Conservation (phyloP, 345 rosid species). For the Schrenkiella parvula region DNA sequence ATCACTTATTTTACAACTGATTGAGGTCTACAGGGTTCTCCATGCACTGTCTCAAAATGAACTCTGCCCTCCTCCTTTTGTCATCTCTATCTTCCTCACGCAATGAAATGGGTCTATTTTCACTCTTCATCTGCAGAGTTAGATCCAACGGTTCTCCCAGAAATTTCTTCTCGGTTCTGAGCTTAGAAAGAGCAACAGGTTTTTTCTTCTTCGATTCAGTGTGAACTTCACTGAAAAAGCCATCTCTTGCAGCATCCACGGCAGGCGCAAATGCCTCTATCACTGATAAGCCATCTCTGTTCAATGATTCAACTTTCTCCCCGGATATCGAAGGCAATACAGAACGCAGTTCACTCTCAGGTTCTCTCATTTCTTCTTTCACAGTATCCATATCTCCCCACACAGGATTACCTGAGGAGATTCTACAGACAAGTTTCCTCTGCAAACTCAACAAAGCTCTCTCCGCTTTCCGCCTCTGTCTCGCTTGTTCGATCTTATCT, state of each 20-base stretch:
- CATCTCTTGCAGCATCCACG: slow-evolving; percentile 60
- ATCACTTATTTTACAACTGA: slow-evolving; percentile 49
- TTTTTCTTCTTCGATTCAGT: slow-evolving; percentile 46
- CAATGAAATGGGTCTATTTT: slow-evolving; percentile 35
- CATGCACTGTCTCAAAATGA: slow-evolving; percentile 73
- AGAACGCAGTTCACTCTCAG: slow-evolving; percentile 34
- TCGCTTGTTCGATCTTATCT: slow-evolving; percentile 86
- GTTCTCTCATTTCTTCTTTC: slow-evolving; percentile 28
- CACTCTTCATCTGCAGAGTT: slow-evolving; percentile 51
- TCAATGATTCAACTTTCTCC: slow-evolving; percentile 44
- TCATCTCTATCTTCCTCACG: slow-evolving; percentile 93
- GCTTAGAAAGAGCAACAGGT: slow-evolving; percentile 48
- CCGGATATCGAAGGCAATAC: slow-evolving; percentile 42
- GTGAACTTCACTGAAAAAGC: slow-evolving; percentile 38
- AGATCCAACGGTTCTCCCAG: slow-evolving; percentile 59
- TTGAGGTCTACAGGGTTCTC: slow-evolving; percentile 89
- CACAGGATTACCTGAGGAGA: slow-evolving; percentile 41
- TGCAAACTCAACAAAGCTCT: slow-evolving; percentile 86
- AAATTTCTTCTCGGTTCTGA: slow-evolving; percentile 64
- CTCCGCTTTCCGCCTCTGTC: slow-evolving; percentile 87
- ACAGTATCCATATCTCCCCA: slow-evolving; percentile 31
- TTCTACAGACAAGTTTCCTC: slow-evolving; percentile 61
- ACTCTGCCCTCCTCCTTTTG: slow-evolving; percentile 92
- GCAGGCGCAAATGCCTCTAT: slow-evolving; percentile 82
- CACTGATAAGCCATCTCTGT: slow-evolving; percentile 43